Evolutionary conservation across 2,329 filamentous ascomycete genomes (phyloP).

Genomic region (Trichophyton benhamiae): DNA sequence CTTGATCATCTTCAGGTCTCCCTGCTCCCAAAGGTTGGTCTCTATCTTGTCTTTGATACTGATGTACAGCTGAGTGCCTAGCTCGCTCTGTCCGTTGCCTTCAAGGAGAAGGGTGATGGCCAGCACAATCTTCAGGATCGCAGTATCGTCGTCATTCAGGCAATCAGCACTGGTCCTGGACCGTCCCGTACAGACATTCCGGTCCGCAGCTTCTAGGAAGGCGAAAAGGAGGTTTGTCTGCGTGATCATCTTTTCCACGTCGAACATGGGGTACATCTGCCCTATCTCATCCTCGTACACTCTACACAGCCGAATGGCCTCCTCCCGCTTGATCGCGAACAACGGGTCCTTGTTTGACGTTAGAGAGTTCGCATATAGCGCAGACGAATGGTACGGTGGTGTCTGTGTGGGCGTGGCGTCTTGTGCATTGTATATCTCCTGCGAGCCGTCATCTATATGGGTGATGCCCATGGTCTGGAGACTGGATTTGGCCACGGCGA

Average conservation of each 20-base stretch:
- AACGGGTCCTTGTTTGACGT: constrained; percentile 58
- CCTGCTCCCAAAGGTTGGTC: constrained; percentile 45
- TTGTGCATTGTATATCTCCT: constrained; percentile 44
- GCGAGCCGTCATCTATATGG: constrained; percentile 45
- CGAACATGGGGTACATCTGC: constrained; percentile 79
- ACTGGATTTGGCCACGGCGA: constrained; percentile 77
- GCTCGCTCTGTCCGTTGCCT: constrained; percentile 62
- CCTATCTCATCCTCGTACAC: constrained; percentile 84
- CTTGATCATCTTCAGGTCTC: constrained; percentile 47
- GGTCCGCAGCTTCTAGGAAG: constrained; percentile 57
- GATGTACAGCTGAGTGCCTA: constrained; percentile 60
- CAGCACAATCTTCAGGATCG: constrained; percentile 70
- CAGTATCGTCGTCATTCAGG: constrained; percentile 51
- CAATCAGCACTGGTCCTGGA: constrained; percentile 44
- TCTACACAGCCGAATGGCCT: constrained; percentile 64
- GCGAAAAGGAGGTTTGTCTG: constrained; percentile 59
- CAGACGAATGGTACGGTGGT: constrained; percentile 26
- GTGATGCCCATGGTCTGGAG: constrained; percentile 82
- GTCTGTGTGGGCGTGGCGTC: constrained; percentile 42
- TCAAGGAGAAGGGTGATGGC: constrained; percentile 68
- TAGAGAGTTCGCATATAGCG: constrained; percentile 24
- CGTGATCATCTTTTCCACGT: constrained; percentile 57
- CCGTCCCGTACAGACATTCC: constrained; percentile 46
- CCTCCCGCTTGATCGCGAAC: constrained; percentile 63
- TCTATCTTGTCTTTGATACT: constrained; percentile 63